phyloP scores from a whole-genome alignment of 371 early-diverging fungal species.

The Apophysomyces sp. region DNA sequence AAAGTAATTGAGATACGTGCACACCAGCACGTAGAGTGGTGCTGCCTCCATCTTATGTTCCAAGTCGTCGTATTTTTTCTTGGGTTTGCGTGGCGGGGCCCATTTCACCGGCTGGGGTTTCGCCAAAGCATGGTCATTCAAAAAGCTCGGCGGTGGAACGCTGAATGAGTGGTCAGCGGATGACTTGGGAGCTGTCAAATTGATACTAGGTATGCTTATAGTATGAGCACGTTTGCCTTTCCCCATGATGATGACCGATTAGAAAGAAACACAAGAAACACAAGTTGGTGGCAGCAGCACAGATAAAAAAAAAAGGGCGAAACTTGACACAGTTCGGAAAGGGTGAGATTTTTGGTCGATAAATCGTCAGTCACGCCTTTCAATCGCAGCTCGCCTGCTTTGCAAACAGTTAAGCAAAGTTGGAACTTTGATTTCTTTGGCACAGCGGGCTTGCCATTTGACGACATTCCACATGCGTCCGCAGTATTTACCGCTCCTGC shows the following conservation, averaged over 20 bases:
- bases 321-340: background rate
- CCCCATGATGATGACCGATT: slow-evolving; percentile 20
- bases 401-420: too few relatives aligned
- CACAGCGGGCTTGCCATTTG: too few relatives aligned
- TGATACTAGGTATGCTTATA: slow-evolving; percentile 23
- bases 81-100: slow-evolving; percentile 15
- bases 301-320: background rate
- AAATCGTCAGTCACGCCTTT: too few relatives aligned
- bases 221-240: slow-evolving; percentile 35
- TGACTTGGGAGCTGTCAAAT: slow-evolving; percentile 18
- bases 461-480: too few relatives aligned
- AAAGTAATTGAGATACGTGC: slow-evolving; percentile 96
- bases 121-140: slow-evolving; percentile 1
- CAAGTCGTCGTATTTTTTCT: slow-evolving; percentile 18
- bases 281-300: background rate
- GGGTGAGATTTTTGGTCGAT: too few relatives aligned
- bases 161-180: slow-evolving; percentile 18
- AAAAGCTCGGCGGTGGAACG: slow-evolving; percentile 9
- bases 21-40: slow-evolving; percentile 71
- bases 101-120: slow-evolving; percentile 6
- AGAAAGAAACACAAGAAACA: slow-evolving; percentile 3
- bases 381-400: too few relatives aligned
- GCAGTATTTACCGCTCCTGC: too few relatives aligned
- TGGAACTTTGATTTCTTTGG: too few relatives aligned
- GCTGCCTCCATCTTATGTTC: slow-evolving; percentile 15